These are phyloP conservation scores for Porodaedalea pini DNA, from an alignment of 1,284 basidiomycete genomes.

Conservation along the genomic window DNA sequence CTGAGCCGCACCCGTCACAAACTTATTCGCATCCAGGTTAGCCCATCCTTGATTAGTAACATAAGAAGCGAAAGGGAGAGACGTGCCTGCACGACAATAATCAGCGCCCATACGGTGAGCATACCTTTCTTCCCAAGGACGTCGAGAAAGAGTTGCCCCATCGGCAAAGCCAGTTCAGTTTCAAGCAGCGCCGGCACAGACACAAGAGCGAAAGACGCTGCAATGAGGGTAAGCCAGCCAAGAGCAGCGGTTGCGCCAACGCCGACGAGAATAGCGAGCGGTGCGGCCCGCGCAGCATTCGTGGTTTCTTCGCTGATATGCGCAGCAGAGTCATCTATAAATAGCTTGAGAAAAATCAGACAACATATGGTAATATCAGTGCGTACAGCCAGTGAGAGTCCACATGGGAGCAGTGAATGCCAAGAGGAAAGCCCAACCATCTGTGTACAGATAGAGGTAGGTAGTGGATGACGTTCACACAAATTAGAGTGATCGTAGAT, in stretches of 20 bases:
- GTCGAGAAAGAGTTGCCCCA: constrained; percentile 69
- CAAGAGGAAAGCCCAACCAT: constrained; percentile 69
- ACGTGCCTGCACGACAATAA: constrained; percentile 64
- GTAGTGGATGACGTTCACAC: background rate
- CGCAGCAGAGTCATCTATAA: constrained; percentile 69
- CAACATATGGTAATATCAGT: background rate
- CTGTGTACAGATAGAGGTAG: constrained; percentile 32
- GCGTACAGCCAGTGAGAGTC: constrained; percentile 69
- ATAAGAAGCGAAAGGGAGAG: background rate
- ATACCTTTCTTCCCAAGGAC: constrained; percentile 65
- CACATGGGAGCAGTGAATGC: constrained; percentile 75
- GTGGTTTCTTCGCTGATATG: constrained; percentile 74
- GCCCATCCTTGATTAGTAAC: background rate
- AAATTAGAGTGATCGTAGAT: background rate
- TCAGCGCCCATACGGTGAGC: constrained; percentile 66
- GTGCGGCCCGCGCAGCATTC: constrained; percentile 63
- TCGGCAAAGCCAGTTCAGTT: constrained; percentile 54
- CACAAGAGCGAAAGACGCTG: constrained; percentile 59
- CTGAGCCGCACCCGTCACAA: constrained; percentile 71
- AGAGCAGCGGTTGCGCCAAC: constrained; percentile 57
- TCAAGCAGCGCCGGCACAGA: constrained; percentile 52
- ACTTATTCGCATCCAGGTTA: constrained; percentile 46
- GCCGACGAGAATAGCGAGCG: constrained; percentile 70
- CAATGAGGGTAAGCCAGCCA: constrained; percentile 62
- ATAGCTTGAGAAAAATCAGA: background rate